Evolutionary conservation across 2,329 filamentous ascomycete genomes (phyloP).

Genomic region (Fusarium proliferatum): DNA sequence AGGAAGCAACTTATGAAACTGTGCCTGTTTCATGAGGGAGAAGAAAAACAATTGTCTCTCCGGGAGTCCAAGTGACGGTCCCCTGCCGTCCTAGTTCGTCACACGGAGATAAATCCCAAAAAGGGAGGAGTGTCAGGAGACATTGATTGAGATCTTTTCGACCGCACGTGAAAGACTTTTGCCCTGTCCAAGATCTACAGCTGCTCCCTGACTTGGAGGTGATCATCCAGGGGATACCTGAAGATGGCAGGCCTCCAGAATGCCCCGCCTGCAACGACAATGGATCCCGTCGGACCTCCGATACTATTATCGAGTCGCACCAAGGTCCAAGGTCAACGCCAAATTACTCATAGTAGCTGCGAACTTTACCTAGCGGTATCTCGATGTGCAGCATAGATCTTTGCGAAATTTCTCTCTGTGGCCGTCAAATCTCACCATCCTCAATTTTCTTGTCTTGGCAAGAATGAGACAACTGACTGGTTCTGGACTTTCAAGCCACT

Average conservation of each 20-base stretch:
- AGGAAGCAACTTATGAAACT: conserved; percentile 37
- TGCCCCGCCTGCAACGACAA: conserved; percentile 20
- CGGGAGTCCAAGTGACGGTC: conserved; percentile 2
- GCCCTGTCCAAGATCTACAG: conserved; percentile 30
- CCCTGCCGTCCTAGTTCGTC: conserved; percentile 1
- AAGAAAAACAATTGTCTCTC: conserved; percentile 14
- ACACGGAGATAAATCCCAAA: conserved; percentile 25
- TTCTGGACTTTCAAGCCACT: conserved; percentile 32
- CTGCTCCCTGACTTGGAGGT: conserved; percentile 19
- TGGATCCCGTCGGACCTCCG: conserved; percentile 22
- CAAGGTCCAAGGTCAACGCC: conserved; percentile 9
- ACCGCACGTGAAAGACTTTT: conserved; percentile 17
- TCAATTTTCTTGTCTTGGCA: conserved; percentile 40
- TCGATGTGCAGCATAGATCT: conserved; percentile 1
- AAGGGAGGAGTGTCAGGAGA: conserved; percentile 34
- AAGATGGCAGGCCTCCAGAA: conserved; percentile 25
- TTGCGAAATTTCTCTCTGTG: conserved; percentile 19
- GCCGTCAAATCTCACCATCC: conserved; percentile 33
- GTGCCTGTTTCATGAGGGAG: conserved; percentile 37
- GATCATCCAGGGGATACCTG: conserved; percentile 38
- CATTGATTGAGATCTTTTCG: conserved; percentile 20
- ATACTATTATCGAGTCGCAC: conserved; percentile 24
- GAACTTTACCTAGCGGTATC: conserved; percentile 7
- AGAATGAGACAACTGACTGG: conserved; percentile 37
- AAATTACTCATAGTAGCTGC: conserved; percentile 12